A percentile compares a stretch with the other conserved stretches of the same genome.
Evolutionary conservation across 2,329 filamentous ascomycete genomes (phyloP).

Genomic region (Colletotrichum sp.): DNA sequence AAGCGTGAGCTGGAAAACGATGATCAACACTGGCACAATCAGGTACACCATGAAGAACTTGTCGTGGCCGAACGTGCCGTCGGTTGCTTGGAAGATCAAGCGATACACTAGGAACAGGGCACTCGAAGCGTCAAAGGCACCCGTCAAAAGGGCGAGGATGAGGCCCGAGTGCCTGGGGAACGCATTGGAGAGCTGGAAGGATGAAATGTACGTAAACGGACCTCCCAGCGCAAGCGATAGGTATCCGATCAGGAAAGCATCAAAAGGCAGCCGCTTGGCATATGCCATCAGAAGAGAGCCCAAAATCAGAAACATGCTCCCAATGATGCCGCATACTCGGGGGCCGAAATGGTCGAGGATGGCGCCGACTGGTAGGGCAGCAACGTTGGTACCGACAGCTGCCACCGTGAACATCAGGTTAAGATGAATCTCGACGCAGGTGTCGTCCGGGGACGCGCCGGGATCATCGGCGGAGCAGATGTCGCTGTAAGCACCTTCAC

Average conservation of each 20-base stretch:
- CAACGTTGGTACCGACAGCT: slow-evolving; percentile 87
- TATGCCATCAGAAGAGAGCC: slow-evolving; percentile 79
- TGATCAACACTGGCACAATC: slow-evolving; percentile 70
- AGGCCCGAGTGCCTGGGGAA: slow-evolving; percentile 79
- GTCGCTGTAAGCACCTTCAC: slow-evolving; percentile 73
- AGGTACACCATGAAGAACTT: slow-evolving; percentile 78
- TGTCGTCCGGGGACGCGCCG: slow-evolving; percentile 33
- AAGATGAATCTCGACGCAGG: slow-evolving; percentile 65
- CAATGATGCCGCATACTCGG: slow-evolving; percentile 74
- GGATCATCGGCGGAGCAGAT: slow-evolving; percentile 51
- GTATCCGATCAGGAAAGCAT: slow-evolving; percentile 78
- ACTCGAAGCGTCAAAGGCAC: slow-evolving; percentile 83
- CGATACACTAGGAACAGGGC: slow-evolving; percentile 80
- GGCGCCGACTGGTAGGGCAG: slow-evolving; percentile 82
- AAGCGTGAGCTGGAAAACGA: slow-evolving; percentile 70
- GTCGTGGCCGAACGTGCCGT: slow-evolving; percentile 61
- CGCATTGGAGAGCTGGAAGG: slow-evolving; percentile 84
- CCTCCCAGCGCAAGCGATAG: slow-evolving; percentile 79
- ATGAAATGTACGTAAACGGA: slow-evolving; percentile 82
- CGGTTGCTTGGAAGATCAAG: slow-evolving; percentile 67
- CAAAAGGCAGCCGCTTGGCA: slow-evolving; percentile 68
- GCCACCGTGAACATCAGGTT: slow-evolving; percentile 95
- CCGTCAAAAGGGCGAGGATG: slow-evolving; percentile 81
- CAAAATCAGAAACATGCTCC: slow-evolving; percentile 68
- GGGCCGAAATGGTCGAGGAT: slow-evolving; percentile 86